These are phyloP conservation scores for Mercurialis annua DNA, from an alignment of 345 rosid genomes.

Conservation along the genomic window DNA sequence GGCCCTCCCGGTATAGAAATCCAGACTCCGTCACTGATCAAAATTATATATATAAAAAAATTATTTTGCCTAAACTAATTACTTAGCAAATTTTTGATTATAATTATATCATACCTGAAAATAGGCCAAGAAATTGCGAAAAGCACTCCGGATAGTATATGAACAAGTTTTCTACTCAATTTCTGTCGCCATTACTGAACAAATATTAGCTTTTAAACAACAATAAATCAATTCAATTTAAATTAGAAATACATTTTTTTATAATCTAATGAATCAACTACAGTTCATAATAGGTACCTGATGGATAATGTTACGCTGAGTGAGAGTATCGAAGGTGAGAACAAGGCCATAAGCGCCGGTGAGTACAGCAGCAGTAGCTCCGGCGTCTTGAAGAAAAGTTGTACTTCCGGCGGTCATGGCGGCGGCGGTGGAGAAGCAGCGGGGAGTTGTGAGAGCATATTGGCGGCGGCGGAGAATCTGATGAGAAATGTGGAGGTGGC, in stretches of 20 bases:
- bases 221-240: background rate
- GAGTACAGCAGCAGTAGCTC: constrained; percentile 62
- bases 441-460: constrained; percentile 1
- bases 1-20: too few relatives aligned
- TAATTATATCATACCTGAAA: constrained; percentile 53
- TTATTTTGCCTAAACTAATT: too few relatives aligned
- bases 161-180: constrained; percentile 85
- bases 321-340: constrained; percentile 57
- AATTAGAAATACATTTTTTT: background rate
- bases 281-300: constrained; percentile 40
- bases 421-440: background rate
- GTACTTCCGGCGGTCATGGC: constrained; percentile 19
- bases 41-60: too few relatives aligned
- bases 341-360: constrained; percentile 76
- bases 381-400: constrained; percentile 54
- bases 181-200: constrained; percentile 36
- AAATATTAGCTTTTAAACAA: background rate
- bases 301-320: constrained; percentile 50
- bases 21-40: too few relatives aligned
- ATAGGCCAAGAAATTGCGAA: constrained; percentile 74
- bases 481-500: background rate
- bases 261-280: background rate
- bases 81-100: too few relatives aligned
- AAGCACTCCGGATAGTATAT: constrained; percentile 72
- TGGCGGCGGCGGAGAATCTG: background rate